A percentile compares a stretch with the other conserved stretches of the same genome.
Evolutionary conservation across 768 basidiomycete genomes (phyloP).

Genomic region (Mycena vitilis): DNA sequence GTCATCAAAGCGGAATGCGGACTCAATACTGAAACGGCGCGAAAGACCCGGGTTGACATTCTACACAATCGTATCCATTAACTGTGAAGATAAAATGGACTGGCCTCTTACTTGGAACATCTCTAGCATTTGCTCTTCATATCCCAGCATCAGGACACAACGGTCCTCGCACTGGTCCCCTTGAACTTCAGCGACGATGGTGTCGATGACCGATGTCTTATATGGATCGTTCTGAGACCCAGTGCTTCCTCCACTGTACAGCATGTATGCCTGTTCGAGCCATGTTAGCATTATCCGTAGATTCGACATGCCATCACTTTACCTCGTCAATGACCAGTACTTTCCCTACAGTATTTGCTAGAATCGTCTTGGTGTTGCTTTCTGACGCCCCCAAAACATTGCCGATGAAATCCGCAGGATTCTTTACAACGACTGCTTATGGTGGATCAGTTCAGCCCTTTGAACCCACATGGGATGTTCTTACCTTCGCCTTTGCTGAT

Average conservation of each 20-base stretch:
- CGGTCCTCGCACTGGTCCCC: conserved; percentile 76
- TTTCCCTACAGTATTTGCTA: conserved; percentile 69
- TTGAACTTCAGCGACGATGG: conserved; percentile 80
- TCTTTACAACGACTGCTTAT: conserved; percentile 68
- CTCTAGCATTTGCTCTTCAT: conserved; percentile 73
- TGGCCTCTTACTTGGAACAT: conserved; percentile 73
- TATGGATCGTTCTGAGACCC: conserved; percentile 55
- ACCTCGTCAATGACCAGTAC: conserved; percentile 81
- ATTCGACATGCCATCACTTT: conserved; percentile 7
- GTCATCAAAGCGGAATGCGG: conserved; percentile 77
- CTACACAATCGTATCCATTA: conserved; percentile 44
- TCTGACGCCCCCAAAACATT: conserved; percentile 69
- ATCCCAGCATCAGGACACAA: conserved; percentile 74
- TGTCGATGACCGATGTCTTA: conserved; percentile 79
- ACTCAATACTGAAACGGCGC: conserved; percentile 75
- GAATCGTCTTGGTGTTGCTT: conserved; percentile 65
- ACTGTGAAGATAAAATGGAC: not conserved
- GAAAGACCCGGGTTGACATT: conserved; percentile 77
- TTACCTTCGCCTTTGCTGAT: conserved; percentile 80
- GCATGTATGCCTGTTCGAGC: conserved; percentile 68
- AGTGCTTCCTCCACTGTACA: conserved; percentile 59
- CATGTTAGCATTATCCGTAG: not conserved
- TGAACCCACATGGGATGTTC: conserved; percentile 1
- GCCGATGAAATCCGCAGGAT: conserved; percentile 78
- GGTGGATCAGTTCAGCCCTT: not conserved